Conservation (phyloP, 2,329 filamentous ascomycete species). For the Fusarium agapanthi region DNA sequence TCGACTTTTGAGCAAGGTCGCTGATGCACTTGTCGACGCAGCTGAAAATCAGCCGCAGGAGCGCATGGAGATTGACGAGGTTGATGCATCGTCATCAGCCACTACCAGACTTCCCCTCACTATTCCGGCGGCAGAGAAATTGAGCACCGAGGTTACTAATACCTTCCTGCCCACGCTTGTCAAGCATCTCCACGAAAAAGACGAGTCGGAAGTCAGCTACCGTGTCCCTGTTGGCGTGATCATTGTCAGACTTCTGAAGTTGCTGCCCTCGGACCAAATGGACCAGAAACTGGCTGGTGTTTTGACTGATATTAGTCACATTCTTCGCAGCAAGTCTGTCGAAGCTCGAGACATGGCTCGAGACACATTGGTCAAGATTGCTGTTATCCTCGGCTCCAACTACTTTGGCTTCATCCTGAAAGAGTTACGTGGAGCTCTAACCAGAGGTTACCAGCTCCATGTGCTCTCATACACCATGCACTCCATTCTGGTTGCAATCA, state of each 20-base stretch:
- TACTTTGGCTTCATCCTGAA: slow-evolving; percentile 95
- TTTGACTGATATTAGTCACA: slow-evolving; percentile 90
- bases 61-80: slow-evolving; percentile 55
- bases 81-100: slow-evolving; percentile 36
- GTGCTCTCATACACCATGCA: slow-evolving; percentile 96
- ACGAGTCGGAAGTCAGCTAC: slow-evolving; percentile 92
- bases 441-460: slow-evolving; percentile 90
- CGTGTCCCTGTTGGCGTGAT: slow-evolving; percentile 91
- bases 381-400: slow-evolving; percentile 78
- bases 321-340: slow-evolving; percentile 86
- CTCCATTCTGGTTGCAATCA: slow-evolving; percentile 81
- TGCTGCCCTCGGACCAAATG: slow-evolving; percentile 79
- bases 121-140: slow-evolving; percentile 72
- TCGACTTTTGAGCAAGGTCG: slow-evolving; percentile 80
- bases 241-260: slow-evolving; percentile 83
- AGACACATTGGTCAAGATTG: slow-evolving; percentile 86
- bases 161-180: slow-evolving; percentile 81
- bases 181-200: slow-evolving; percentile 91
- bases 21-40: slow-evolving; percentile 75
- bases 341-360: slow-evolving; percentile 91
- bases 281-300: slow-evolving; percentile 80
- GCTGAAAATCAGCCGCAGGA: slow-evolving; percentile 53
- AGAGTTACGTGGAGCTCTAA: slow-evolving; percentile 83
- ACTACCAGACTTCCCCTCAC: slow-evolving; percentile 66
- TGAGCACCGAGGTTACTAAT: slow-evolving; percentile 75